Evolutionary conservation across 1,284 basidiomycete species (phyloP).

Genomic region (Ustilago trichophora): DNA sequence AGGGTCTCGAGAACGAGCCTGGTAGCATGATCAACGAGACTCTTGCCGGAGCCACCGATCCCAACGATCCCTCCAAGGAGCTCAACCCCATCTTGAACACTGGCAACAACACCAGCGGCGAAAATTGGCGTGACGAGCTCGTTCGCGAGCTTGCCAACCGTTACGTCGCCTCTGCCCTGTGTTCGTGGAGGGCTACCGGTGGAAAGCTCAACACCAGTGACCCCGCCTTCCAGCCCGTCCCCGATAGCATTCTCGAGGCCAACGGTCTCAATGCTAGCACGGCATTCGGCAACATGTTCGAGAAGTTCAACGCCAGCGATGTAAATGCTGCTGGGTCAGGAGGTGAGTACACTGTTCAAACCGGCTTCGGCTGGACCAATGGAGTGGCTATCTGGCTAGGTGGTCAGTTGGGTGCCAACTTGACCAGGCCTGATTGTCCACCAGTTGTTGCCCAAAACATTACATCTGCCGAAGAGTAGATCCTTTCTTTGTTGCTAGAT

Average conservation of each 20-base stretch:
- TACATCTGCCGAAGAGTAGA: conserved; percentile 8
- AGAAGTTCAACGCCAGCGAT: conserved; percentile 76
- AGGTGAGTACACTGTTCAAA: conserved; percentile 82
- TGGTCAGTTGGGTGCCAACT: conserved; percentile 39
- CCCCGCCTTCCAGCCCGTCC: conserved; percentile 70
- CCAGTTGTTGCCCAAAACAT: conserved; percentile 19
- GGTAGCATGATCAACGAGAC: conserved; percentile 66
- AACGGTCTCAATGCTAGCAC: conserved; percentile 55
- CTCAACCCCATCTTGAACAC: conserved; percentile 75
- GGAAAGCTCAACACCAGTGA: conserved; percentile 78
- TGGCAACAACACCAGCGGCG: conserved; percentile 73
- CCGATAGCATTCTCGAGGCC: conserved; percentile 17
- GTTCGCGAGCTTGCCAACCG: conserved; percentile 80
- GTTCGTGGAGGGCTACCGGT: conserved; percentile 79
- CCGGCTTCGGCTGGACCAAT: conserved; percentile 61
- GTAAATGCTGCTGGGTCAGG: conserved; percentile 79
- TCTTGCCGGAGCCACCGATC: conserved; percentile 72
- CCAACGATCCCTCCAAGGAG: conserved; percentile 21
- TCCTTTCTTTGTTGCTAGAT: neutral
- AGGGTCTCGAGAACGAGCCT: conserved; percentile 69
- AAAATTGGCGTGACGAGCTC: conserved; percentile 76
- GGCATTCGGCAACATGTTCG: conserved; percentile 71
- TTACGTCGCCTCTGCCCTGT: conserved; percentile 82
- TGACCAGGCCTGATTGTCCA: conserved; percentile 38
- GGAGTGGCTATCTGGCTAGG: conserved; percentile 44